Base-by-base conservation (phyloP, 148 eudicot species). In the Tetragonia tetragonoides region DNA sequence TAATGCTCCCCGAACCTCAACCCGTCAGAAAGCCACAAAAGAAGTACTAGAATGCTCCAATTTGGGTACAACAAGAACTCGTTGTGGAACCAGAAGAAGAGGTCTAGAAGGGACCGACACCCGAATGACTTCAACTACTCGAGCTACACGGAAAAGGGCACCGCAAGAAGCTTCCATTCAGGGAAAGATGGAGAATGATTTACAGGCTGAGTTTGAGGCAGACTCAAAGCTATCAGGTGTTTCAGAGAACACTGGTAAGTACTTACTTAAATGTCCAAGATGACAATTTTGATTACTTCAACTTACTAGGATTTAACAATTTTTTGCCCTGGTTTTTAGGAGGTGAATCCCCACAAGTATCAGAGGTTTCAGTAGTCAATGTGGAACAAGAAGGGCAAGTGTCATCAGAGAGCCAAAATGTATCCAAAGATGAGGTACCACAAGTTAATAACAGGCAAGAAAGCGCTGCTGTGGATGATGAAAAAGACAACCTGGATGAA, bases 61-160 rank as follows among this genome's bases (percentile, higher is more conserved):
- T 61, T 37, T 75, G 74, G 77, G 82, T 15, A 83, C 84, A 61
- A 86, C 84, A 61, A 86, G 80, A 70, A 78, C 82, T 66, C 84
- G 82, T 10, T 75, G 82, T 10, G 70, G 80, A 57, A 63, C 86
- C 15, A 75, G 81, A 38, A 81, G 79, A 23, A 75, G 62, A 54
- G 74, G 66, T 14, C 72, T 34, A 38, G 78, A 65, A 9, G 83
- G 68, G 3, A 73, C 80, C 3, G 77, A 66, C 44, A 34, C 77
- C 24, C 77, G 9, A 24, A 77, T 72, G 77, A 81, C 78, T 7
- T 63, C 81, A 18, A 75, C 84, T 21, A 82, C 81, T 51, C 70
- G 81, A 23, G 73, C 81, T 44, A 70, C 85, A 10, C 69, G 74
- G 40, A 81, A 77, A 38, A 81, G 34, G 39, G 82, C 78, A 49